phyloP scores from a whole-genome alignment of 768 basidiomycete species.

The Tulasnella sp. region DNA sequence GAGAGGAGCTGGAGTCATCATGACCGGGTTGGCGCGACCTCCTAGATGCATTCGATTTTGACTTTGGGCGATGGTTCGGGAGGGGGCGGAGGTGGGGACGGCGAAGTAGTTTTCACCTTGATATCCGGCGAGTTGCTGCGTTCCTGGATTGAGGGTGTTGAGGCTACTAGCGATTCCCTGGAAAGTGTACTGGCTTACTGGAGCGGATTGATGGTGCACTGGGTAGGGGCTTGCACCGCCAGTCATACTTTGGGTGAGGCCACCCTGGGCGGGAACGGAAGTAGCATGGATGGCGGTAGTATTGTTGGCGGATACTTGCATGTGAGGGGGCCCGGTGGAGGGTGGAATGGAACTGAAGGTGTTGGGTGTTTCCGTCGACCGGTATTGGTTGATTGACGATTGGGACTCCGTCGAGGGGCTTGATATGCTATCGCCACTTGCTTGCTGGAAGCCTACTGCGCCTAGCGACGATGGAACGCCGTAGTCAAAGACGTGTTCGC shows the following conservation, averaged over 20 bases:
- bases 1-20: not conserved
- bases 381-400: not conserved
- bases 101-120: not conserved
- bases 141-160: not conserved
- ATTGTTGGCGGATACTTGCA: not conserved
- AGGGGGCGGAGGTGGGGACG: not conserved
- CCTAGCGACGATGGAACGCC: not conserved
- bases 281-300: not conserved
- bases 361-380: not conserved
- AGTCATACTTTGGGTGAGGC: not conserved
- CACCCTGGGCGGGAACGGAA: not conserved
- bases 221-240: not conserved
- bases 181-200: not conserved
- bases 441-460: not conserved
- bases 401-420: not conserved
- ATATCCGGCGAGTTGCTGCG: not conserved
- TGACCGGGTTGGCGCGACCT: not conserved
- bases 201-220: not conserved
- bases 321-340: not conserved
- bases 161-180: not conserved
- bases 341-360: not conserved
- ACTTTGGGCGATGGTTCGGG: not conserved
- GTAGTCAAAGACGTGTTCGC: not conserved
- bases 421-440: not conserved
- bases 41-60: not conserved